Evolutionary conservation across 2,329 filamentous ascomycete species (phyloP).

Genomic region (Cadophora sp.): DNA sequence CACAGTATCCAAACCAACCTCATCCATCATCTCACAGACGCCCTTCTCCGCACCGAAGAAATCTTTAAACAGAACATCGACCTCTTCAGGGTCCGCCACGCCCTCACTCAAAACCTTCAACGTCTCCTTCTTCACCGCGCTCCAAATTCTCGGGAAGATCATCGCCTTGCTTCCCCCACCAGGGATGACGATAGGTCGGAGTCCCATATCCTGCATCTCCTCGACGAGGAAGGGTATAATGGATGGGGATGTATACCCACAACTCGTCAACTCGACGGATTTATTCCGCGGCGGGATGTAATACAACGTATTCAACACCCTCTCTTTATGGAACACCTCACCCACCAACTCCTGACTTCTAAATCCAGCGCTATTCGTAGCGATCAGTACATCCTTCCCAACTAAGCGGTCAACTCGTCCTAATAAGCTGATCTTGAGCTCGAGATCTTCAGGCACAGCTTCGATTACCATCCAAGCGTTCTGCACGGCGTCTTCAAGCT

Average conservation of each 20-base stretch:
- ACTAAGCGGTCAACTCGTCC: conserved; percentile 49
- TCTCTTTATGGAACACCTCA: conserved; percentile 44
- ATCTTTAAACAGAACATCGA: conserved; percentile 46
- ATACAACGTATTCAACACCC: conserved; percentile 53
- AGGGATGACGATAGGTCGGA: conserved; percentile 48
- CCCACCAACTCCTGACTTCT: conserved; percentile 51
- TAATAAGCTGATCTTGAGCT: conserved; percentile 50
- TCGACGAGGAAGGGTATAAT: conserved; percentile 43
- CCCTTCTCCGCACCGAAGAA: conserved; percentile 46
- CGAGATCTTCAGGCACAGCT: conserved; percentile 52
- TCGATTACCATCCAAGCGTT: conserved; percentile 48
- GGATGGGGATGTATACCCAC: conserved; percentile 44
- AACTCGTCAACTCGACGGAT: conserved; percentile 50
- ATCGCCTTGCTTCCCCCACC: conserved; percentile 46
- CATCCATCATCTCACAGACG: conserved; percentile 50
- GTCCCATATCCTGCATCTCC: conserved; percentile 44
- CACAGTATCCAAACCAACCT: conserved; percentile 50
- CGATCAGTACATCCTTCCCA: conserved; percentile 48
- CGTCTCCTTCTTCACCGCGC: conserved; percentile 50
- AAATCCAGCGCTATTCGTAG: conserved; percentile 56
- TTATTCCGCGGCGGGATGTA: conserved; percentile 44
- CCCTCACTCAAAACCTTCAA: conserved; percentile 46
- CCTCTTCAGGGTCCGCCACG: conserved; percentile 46
- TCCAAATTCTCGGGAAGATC: conserved; percentile 51
- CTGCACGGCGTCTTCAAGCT: conserved; percentile 35